Base-by-base conservation (phyloP, 2,329 filamentous ascomycete genomes). In the Phyllosticta citriasiana region DNA sequence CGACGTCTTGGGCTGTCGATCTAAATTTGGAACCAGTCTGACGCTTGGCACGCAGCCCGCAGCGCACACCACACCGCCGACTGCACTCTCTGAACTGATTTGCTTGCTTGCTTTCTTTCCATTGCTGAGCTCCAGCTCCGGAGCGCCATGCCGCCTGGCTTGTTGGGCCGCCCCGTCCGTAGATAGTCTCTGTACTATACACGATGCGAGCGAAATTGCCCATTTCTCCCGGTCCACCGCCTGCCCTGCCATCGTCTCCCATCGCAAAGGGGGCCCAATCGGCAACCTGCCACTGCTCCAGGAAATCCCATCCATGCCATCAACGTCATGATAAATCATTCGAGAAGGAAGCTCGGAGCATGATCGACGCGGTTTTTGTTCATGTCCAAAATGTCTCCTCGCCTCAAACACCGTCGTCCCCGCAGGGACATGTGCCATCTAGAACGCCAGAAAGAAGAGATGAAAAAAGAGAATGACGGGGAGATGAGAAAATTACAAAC, bases 401-500 rank as follows among this genome's bases (percentile, higher is more conserved):
- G 27, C 35, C 35, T 16, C 14, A 47, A 47, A 47, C 35, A 47
- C 35, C 35, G 35, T 47, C 14, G 40, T 47, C 40, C 40, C 40
- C n/a, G n/a, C n/a, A n/a, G 14, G 16, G 40, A n/a, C 40, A n/a
- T 16, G 14, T 53, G 52, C 25, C 25, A 24, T 53, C 52, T 53
- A 53, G 14, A 27, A 53, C 25, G 52, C 22, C 25, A 27, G 27
- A 55, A 55, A 55, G 24, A 35, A 22, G 16, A 26, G 25, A 10
- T 4, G 35, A 51, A 47, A 19, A 50, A 35, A 10, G 12, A 9
- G 54, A 33, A 35, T 27, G 27, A 27, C 10, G 27, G n/a, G 54
- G 27, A 55, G 27, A 55, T 14, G 52, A 58, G 51, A 62, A 72
- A 1, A 73, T 71, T 73, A 73, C 67, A 47, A 72, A 71, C 69